These are phyloP conservation scores for Penicillium sclerotiorum DNA, from an alignment of 2,329 filamentous ascomycete species.

Conservation along the genomic window DNA sequence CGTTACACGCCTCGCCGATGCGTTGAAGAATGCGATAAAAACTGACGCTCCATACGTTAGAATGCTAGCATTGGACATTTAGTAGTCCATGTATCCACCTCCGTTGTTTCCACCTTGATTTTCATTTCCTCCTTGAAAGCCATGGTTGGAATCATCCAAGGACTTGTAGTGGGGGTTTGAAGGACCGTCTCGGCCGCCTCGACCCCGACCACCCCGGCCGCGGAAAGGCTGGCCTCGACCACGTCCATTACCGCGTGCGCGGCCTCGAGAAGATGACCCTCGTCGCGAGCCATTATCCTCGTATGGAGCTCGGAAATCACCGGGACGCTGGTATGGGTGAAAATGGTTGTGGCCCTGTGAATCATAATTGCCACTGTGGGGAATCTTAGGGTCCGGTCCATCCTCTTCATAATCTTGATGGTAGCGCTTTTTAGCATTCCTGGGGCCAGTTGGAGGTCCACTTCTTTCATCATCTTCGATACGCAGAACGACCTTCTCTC, in stretches of 20 bases:
- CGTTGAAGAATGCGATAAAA: no score
- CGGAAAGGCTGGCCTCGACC: neutral
- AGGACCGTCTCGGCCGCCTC: constrained; percentile 50
- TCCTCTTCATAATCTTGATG: constrained; percentile 60
- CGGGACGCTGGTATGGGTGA: constrained; percentile 31
- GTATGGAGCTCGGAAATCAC: constrained; percentile 28
- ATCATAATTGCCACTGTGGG: constrained; percentile 29
- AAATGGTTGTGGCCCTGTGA: constrained; percentile 24
- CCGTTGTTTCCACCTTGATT: constrained; percentile 31
- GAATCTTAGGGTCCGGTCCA: constrained; percentile 29
- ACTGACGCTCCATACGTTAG: no score
- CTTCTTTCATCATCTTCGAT: constrained; percentile 68
- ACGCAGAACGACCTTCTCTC: constrained; percentile 80
- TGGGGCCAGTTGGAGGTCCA: neutral
- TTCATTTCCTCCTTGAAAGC: constrained; percentile 35
- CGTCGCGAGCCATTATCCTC: constrained; percentile 49
- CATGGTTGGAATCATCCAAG: constrained; percentile 60
- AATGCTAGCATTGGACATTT: no score
- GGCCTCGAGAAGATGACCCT: constrained; percentile 33
- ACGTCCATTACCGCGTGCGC: constrained; percentile 43
- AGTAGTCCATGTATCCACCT: constrained; percentile 43
- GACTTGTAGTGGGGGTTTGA: constrained; percentile 62
- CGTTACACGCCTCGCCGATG: no score
- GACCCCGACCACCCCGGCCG: constrained; percentile 41
- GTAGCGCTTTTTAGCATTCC: neutral